Evolutionary conservation across 2,329 filamentous ascomycete species (phyloP), one percentile per base, ranked within the genome.

Genomic region (Cercospora janseana): DNA sequence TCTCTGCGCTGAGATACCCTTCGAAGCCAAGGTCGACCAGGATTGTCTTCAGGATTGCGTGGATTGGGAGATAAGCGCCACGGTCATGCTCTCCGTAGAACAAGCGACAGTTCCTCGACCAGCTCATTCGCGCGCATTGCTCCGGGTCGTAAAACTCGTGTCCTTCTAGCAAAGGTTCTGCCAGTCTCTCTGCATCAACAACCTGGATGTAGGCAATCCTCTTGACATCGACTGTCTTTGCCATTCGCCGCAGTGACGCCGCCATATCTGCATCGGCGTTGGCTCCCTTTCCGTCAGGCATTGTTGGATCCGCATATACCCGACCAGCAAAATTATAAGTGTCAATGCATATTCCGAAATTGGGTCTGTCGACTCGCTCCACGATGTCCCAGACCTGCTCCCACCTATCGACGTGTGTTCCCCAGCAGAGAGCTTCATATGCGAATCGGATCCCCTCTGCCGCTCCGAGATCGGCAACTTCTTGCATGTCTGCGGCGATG

Each of bases 191-290:
- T 1, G 81, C 87, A 61, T 92, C 87, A 4, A 87, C 86, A 6
- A 91, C 76, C 63, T 92, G 88, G 1, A 92, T 74, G 60, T 87
- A 88, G 60, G 89, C 88, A 0, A 92, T 75, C 65, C 86, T 88
- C 32, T 70, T 66, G 2, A 79, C 72, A 53, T 88, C 79, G 5
- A 89, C 70, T 0, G 70, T 71, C 1, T 71, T 58, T 0, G 82
- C 67, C 4, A 89, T 69, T 4, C 76, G 71, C 24, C 72, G 65
- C 34, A 88, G 67, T 0, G 82, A 84, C 1, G 71, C 70, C 6
- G 68, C 65, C 1, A 86, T 74, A 0, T 75, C 77, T 4, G 71
- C 68, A 2, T 85, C 79, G 6, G 80, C 83, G 52, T 80, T 73
- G 0, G 69, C 56, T 0, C 72, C 79, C 57, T 75, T 75, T 3